Evolutionary conservation across 805 yeast genomes (phyloP), one percentile per base, ranked within the genome.

Genomic region (Myxozyma neglecta): DNA sequence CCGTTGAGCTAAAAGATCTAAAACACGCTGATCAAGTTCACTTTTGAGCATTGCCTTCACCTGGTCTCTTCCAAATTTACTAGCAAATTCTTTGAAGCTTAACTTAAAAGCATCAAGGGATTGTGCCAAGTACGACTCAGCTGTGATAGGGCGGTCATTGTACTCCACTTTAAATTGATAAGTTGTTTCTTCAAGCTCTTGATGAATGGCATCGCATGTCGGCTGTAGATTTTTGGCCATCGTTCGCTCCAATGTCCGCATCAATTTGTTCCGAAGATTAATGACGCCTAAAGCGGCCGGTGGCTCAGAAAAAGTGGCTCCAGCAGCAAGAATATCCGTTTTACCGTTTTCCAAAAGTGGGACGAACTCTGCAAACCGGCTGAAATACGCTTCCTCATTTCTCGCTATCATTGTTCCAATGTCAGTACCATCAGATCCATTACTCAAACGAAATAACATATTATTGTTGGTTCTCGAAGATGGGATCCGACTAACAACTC

Each of bases 161-260:
- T 91, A 94, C 74, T 94, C 97, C 29, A 94, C 99, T 73, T 94
- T 94, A 77, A 90, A 94, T 72, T 87, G 85, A 73, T 94, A 94
- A 1, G 94, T 78, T 0, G 97, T 85, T 70, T 96, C 99, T 73
- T 96, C 99, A 48, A 92, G 81, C 74, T 94, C 99, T 70, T 85
- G 92, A 64, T 89, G 89, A 55, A 94, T 93, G 6, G 92, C 81
- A 50, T 82, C 80, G 56, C 90, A 90, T 13, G 97, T 91, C 29
- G 99, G 98, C 65, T 85, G 86, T 59, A 94, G 79, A 0, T 96
- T 89, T 55, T 82, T 81, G 1, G 97, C 89, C 97, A 94, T 93
- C 6, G 97, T 88, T 63, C 82, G 84, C 71, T 94, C 99, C 68
- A 94, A 80, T 9, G 93, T 94, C 62, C 82, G 84, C 82, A 93